These are phyloP conservation scores for Rhododendron mucronatum DNA, from an alignment of 148 eudicot species.

Conservation along the genomic window DNA sequence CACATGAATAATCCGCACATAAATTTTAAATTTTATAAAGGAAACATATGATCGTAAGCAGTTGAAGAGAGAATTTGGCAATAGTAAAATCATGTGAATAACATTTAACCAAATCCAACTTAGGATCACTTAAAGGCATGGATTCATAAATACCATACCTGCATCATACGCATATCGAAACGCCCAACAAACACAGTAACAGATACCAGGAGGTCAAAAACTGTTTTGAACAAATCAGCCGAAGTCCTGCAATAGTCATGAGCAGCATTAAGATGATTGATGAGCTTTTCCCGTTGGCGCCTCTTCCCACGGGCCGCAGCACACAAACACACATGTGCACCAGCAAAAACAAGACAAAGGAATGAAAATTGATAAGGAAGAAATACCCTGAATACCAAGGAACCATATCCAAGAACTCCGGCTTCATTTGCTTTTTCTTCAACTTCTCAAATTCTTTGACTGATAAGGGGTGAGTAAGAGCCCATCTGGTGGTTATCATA, in stretches of 20 bases:
- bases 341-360: constrained; percentile 1
- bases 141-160: constrained; percentile 39
- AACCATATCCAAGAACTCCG: constrained; percentile 95
- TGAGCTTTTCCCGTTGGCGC: neutral
- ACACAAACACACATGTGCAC: constrained; percentile 2
- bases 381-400: constrained; percentile 99
- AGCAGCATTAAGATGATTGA: neutral
- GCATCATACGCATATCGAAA: constrained; percentile 99
- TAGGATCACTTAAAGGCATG: neutral
- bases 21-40: neutral
- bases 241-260: constrained; percentile 68
- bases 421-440: constrained; percentile 74
- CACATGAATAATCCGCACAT: neutral
- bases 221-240: constrained; percentile 96
- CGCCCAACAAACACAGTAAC: constrained; percentile 97
- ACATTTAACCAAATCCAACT: neutral
- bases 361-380: neutral
- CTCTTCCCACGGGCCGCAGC: neutral
- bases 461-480: constrained; percentile 94
- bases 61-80: neutral
- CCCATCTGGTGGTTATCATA: constrained; percentile 67
- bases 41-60: neutral
- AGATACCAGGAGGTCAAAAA: constrained; percentile 93
- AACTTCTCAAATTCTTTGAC: constrained; percentile 65
- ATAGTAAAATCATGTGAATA: neutral